These are phyloP conservation scores for Ramaria sp. DNA, from an alignment of 768 basidiomycete genomes.

Conservation along the genomic window DNA sequence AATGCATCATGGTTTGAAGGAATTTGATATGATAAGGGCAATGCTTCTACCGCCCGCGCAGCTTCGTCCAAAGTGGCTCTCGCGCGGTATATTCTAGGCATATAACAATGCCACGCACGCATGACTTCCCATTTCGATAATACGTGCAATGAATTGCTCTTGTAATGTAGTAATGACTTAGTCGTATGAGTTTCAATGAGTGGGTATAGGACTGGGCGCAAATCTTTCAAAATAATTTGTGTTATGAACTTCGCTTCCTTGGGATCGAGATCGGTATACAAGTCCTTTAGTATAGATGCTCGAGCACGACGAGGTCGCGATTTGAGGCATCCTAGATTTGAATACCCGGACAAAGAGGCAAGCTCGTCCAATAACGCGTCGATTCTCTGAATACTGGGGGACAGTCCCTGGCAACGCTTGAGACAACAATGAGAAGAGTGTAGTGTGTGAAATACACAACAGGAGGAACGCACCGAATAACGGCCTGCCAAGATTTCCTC, in stretches of 20 bases:
- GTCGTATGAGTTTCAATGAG: constrained; percentile 37
- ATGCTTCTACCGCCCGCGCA: constrained; percentile 25
- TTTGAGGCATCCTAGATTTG: constrained; percentile 17
- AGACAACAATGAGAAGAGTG: constrained; percentile 1
- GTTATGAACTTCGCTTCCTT: constrained; percentile 58
- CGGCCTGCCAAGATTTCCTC: constrained; percentile 30
- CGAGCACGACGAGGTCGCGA: constrained; percentile 18
- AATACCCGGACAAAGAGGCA: constrained; percentile 54
- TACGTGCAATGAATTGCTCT: constrained; percentile 41
- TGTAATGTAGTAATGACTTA: constrained; percentile 43
- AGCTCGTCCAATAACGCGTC: constrained; percentile 66
- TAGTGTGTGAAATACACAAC: not conserved
- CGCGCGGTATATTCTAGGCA: constrained; percentile 43
- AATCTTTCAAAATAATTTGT: constrained; percentile 83
- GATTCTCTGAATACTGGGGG: constrained; percentile 36
- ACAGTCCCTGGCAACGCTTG: constrained; percentile 7
- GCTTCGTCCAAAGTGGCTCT: constrained; percentile 52
- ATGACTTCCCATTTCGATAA: constrained; percentile 57
- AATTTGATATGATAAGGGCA: not conserved
- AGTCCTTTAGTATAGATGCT: constrained; percentile 32
- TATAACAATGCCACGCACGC: constrained; percentile 57
- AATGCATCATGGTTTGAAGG: not conserved
- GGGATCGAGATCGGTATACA: constrained; percentile 53
- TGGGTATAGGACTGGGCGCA: constrained; percentile 71
- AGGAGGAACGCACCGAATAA: constrained; percentile 24